Conservation (phyloP, 495 filamentous ascomycete species). For the Letharia columbiana region DNA sequence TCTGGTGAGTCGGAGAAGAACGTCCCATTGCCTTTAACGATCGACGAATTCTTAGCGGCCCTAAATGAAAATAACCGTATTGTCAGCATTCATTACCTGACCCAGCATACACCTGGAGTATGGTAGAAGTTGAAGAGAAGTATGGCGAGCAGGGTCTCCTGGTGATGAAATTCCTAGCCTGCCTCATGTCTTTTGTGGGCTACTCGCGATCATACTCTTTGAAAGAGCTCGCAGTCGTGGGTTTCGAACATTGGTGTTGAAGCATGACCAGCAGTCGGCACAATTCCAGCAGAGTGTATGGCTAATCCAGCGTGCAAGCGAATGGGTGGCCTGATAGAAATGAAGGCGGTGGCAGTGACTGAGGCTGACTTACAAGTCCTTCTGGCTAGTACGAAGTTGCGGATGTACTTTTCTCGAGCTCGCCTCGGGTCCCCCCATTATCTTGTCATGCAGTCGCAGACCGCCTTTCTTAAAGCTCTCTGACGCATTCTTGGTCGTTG, state of each 20-base stretch:
- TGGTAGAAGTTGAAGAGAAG: background rate
- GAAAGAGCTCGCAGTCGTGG: background rate
- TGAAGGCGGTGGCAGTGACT: background rate
- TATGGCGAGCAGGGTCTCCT: background rate
- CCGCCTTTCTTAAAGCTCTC: slow-evolving; percentile 38
- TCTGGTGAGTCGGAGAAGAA: slow-evolving; percentile 42
- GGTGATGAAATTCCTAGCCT: background rate
- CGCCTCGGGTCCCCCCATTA: slow-evolving; percentile 31
- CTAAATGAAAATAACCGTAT: background rate
- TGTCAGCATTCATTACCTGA: slow-evolving; percentile 2
- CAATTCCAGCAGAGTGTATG: background rate
- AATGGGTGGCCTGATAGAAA: background rate
- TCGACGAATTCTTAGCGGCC: slow-evolving; percentile 12
- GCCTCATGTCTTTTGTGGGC: background rate
- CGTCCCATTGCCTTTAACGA: slow-evolving; percentile 21
- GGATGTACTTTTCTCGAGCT: slow-evolving; percentile 18
- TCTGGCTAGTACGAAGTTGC: slow-evolving; percentile 25
- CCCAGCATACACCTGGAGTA: background rate
- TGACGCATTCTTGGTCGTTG: slow-evolving; percentile 34
- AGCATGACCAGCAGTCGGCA: background rate
- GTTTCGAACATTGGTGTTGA: too few species aligned
- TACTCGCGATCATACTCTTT: background rate
- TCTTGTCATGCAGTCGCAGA: slow-evolving; percentile 40
- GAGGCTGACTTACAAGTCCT: slow-evolving; percentile 34
- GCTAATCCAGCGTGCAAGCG: background rate